Conservation (phyloP, 2,329 filamentous ascomycete species). For the Cladosporium phlei region DNA sequence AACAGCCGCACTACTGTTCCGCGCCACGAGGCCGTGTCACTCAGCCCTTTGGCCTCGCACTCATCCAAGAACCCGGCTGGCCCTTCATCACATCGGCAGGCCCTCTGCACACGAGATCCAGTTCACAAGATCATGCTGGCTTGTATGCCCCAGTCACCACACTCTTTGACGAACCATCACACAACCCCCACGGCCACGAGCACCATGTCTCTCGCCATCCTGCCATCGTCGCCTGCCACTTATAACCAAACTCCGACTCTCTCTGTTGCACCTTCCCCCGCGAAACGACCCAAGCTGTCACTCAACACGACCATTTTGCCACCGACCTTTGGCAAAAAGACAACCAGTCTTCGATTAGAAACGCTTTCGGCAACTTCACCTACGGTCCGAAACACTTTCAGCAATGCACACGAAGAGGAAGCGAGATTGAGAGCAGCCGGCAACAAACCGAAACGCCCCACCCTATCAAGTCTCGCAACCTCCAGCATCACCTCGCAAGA, state of each 20-base stretch:
- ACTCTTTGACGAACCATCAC: slow-evolving; percentile 13
- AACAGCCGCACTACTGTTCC: slow-evolving; percentile 1
- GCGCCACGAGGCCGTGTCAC: slow-evolving; percentile 5
- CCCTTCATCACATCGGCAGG: slow-evolving; percentile 6
- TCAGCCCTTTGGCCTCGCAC: not conserved
- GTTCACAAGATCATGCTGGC: slow-evolving; percentile 29
- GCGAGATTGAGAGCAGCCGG: slow-evolving; percentile 18
- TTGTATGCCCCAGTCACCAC: slow-evolving; percentile 25
- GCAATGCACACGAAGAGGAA: slow-evolving; percentile 52
- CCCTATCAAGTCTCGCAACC: slow-evolving; percentile 31
- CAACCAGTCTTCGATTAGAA: slow-evolving; percentile 51
- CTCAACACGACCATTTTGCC: slow-evolving; percentile 52
- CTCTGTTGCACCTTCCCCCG: slow-evolving; percentile 20
- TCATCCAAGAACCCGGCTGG: not conserved
- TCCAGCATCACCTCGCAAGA: slow-evolving; percentile 26
- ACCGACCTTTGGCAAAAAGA: slow-evolving; percentile 49
- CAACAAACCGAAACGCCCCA: slow-evolving; percentile 26
- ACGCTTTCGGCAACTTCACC: slow-evolving; percentile 55
- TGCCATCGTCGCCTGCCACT: slow-evolving; percentile 29
- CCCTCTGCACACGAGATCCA: slow-evolving; percentile 2
- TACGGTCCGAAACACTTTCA: slow-evolving; percentile 58
- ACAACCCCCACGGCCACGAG: slow-evolving; percentile 34
- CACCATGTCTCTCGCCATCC: slow-evolving; percentile 43
- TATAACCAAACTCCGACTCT: slow-evolving; percentile 21
- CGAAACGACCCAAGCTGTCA: slow-evolving; percentile 55